A percentile compares a stretch with the other conserved stretches of the same genome.
Evolutionary conservation across 768 basidiomycete genomes (phyloP).

Genomic region (Lactarius evosmus): DNA sequence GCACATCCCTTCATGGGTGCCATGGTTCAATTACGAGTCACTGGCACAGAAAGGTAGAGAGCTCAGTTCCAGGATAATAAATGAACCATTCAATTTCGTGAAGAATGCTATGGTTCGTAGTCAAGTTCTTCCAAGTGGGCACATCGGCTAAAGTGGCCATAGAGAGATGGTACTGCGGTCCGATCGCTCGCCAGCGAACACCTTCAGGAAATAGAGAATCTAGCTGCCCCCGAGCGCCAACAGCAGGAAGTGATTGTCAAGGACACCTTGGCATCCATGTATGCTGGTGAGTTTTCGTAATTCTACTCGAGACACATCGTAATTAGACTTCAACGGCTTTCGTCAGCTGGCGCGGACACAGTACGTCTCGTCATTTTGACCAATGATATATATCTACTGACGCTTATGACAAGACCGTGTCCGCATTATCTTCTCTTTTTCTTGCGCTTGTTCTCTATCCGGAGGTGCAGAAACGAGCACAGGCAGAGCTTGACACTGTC

Average conservation of each 20-base stretch:
- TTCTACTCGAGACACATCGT: too few species aligned
- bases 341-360: conserved; percentile 28
- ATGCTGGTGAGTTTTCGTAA: background rate
- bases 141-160: background rate
- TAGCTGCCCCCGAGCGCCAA: background rate
- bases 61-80: background rate
- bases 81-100: conserved; percentile 7
- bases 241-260: background rate
- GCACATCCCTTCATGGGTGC: conserved; percentile 12
- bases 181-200: conserved; percentile 1
- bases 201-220: background rate
- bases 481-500: conserved; percentile 32
- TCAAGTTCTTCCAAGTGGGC: background rate
- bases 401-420: conserved; percentile 23
- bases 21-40: conserved; percentile 9
- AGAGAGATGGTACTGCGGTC: conserved; percentile 5
- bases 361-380: conserved; percentile 21
- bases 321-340: background rate
- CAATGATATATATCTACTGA: background rate
- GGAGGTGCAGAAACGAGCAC: conserved; percentile 31
- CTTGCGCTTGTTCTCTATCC: conserved; percentile 33
- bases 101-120: conserved; percentile 8
- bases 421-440: conserved; percentile 29
- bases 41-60: background rate
- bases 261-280: background rate